Percentiles rank a stretch among this genome's conserved stretches.
phyloP scores from a whole-genome alignment of 2,329 filamentous ascomycete species.

The Fusarium illudens region DNA sequence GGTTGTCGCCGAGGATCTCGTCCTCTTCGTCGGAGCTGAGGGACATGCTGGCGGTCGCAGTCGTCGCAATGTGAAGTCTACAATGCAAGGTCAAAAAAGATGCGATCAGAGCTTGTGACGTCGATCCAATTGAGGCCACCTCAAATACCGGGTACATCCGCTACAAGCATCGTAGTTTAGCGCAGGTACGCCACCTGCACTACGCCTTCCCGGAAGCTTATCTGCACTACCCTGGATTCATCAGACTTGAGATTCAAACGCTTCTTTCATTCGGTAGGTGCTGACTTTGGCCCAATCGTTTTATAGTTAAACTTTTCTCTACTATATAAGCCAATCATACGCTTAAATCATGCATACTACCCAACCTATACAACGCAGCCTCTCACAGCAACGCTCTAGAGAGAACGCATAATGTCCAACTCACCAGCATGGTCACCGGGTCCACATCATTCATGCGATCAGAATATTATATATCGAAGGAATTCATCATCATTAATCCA shows the following conservation, averaged over 20 bases:
- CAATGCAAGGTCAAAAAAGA: constrained; percentile 9
- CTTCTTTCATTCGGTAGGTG: background rate
- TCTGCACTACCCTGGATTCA: constrained; percentile 1
- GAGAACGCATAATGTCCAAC: background rate
- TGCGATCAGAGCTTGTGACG: constrained; percentile 4
- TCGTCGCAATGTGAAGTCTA: background rate
- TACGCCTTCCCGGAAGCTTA: constrained; percentile 13
- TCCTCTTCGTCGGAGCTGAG: constrained; percentile 49
- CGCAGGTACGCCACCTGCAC: constrained; percentile 10
- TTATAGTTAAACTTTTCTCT: background rate
- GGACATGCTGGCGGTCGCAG: constrained; percentile 40
- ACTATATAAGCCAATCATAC: background rate
- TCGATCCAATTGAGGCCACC: constrained; percentile 17
- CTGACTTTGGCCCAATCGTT: background rate
- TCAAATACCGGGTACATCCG: constrained; percentile 14
- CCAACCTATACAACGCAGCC: background rate
- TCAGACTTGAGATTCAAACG: background rate
- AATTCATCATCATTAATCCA: constrained; percentile 41
- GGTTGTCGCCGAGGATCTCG: constrained; percentile 49
- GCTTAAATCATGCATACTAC: background rate
- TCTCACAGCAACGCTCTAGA: background rate
- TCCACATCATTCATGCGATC: background rate
- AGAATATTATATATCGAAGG: constrained; percentile 4
- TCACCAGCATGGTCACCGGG: background rate
- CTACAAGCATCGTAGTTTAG: constrained; percentile 13